A percentile compares a stretch with the other conserved stretches of the same genome.
These are phyloP conservation scores for Hyaloscypha variabilis DNA, from an alignment of 495 filamentous ascomycete genomes.

Conservation along the genomic window DNA sequence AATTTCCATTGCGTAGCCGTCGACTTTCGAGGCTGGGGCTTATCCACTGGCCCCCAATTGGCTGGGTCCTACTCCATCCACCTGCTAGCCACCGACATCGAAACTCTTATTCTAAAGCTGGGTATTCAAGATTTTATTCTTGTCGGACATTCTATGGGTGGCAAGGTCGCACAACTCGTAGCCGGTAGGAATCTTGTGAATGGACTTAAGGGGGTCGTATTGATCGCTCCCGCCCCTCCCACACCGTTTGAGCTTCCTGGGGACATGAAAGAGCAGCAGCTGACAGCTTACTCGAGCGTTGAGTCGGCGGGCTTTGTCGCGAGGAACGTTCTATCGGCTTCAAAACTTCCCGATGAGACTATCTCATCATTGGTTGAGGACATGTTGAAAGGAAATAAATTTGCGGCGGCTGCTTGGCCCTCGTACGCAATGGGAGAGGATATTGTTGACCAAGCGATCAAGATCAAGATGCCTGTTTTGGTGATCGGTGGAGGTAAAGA, in stretches of 20 bases:
- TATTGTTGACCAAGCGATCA: slow-evolving; percentile 31
- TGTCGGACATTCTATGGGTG: slow-evolving; percentile 48
- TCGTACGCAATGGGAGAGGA: slow-evolving; percentile 45
- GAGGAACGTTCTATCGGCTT: slow-evolving; percentile 40
- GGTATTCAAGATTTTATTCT: slow-evolving; percentile 32
- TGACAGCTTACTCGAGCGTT: slow-evolving; percentile 36
- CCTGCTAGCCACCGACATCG: slow-evolving; percentile 38
- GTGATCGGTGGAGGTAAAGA: slow-evolving; percentile 42
- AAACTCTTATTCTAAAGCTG: slow-evolving; percentile 30
- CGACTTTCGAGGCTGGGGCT: slow-evolving; percentile 45
- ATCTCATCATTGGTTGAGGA: slow-evolving; percentile 33
- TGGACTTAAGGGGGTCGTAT: slow-evolving; percentile 37
- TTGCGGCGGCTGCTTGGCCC: slow-evolving; percentile 43
- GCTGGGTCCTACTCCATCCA: slow-evolving; percentile 33
- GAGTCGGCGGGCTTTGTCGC: slow-evolving; percentile 38
- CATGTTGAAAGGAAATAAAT: slow-evolving; percentile 36
- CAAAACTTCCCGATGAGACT: slow-evolving; percentile 27
- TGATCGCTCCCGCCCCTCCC: slow-evolving; percentile 42
- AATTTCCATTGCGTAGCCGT: slow-evolving; percentile 35
- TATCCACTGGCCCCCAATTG: slow-evolving; percentile 36
- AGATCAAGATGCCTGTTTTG: slow-evolving; percentile 35
- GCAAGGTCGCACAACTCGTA: slow-evolving; percentile 42
- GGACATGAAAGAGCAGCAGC: slow-evolving; percentile 42
- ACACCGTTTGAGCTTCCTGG: slow-evolving; percentile 36
- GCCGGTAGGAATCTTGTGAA: slow-evolving; percentile 23